Base-by-base conservation (phyloP, 2,329 filamentous ascomycete genomes). In the Botrytis tulipae region DNA sequence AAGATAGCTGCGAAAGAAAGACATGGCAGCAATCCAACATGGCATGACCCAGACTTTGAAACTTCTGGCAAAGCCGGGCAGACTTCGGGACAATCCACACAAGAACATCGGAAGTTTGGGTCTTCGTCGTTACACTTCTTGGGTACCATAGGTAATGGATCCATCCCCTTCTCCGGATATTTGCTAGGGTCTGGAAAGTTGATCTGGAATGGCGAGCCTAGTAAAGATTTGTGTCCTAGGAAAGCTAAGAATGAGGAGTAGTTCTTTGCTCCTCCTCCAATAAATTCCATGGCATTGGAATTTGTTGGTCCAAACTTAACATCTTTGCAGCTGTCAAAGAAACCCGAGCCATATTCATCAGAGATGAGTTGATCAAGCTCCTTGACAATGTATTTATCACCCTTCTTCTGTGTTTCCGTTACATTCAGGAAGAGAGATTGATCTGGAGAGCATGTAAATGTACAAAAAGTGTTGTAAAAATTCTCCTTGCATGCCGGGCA, bases 391-490 rank as follows among this genome's bases (percentile, higher is more conserved):
- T 83, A 40, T 79, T 83, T 72, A 82, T 87, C 81, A 76, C 84
- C 82, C 37, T 61, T 65, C 82, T 86, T 93, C 76, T 89, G 87
- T 0, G 91, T 92, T 71, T 90, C 84, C 18, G 96, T 98, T 61
- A 99, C 90, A 80, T 99, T 99, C 81, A 99, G 86, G 80, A 99
- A 99, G 0, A 97, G 86, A 0, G 94, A 98, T 82, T 99, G 96
- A 80, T 99, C 92, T 9, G 97, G 95, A 7, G 96, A 99, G 85
- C 97, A 99, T 3, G 95, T 98, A 81, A 99, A 98, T 7, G 94
- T 97, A 84, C 96, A 99, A 83, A 99, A 99, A 62, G 97, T 87
- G 84, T 99, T 97, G 86, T 93, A 98, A 86, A 99, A 99, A 85
- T 99, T 99, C 79, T 95, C 92, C 83, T 96, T 97, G 88, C 96